Base-by-base conservation (phyloP, 345 rosid species). In the Mangifera indica region DNA sequence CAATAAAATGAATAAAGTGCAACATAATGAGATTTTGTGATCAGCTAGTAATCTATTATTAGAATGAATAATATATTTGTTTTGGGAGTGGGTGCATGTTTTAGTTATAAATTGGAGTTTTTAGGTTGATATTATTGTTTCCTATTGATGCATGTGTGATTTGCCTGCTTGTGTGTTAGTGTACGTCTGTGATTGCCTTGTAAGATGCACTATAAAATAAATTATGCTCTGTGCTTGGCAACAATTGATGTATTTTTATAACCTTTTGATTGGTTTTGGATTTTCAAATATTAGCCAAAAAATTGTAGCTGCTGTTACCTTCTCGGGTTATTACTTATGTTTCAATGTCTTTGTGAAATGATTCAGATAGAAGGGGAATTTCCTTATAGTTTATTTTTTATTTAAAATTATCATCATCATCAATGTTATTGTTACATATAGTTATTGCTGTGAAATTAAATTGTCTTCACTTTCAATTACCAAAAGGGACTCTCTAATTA, bases 291-390 rank as follows among this genome's bases (percentile, higher is more conserved):
- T 46, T 57, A 49, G 74, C 25, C 64, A 13, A 7, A 42, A 60
- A 51, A 15, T 37, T 45, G 48, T 4, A 22, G 13, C 24, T 10
- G 10, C 12, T 37, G 54, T 9, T 71, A 66, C 52, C 32, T 20
- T 71, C 20, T 40, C 4, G 22, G 10, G 20, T 40, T 60, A 61
- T 49, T 3, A 13, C 74, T 71, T 2, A 1, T 63, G 7, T 60
- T 24, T 26, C 69, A 54, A 69, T 74, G 62, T 15, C 53, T 56
- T 70, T 67, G 44, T 78, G 17, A 32, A 12, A 29, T 66, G 32
- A n/a, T 76, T 55, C 73, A 96, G 99, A 81, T 80, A 77, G 87
- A 85, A 22, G 96, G 88, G 60, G 98, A 88, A 75, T 96, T 91
- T 80, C 89, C 46, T 52, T 32, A 52, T 34, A 24, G 48, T n/a